A percentile compares a stretch with the other conserved stretches of the same genome.
Evolutionary conservation across 768 basidiomycete species (phyloP).

Genomic region (Boletus rufocinnamomeus): DNA sequence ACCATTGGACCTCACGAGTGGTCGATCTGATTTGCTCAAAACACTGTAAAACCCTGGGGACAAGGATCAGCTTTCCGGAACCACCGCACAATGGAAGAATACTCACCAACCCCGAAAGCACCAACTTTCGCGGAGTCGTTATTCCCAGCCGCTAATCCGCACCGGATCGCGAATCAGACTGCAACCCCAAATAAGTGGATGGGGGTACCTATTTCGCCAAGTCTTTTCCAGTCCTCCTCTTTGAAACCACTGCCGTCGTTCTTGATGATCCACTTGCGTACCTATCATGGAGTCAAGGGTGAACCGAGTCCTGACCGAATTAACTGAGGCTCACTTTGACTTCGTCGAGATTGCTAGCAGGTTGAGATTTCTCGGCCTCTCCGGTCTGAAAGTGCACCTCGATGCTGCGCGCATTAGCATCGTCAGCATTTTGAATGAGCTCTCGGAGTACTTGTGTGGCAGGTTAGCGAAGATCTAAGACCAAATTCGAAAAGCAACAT

Average conservation of each 20-base stretch:
- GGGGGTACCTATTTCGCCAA: neutral
- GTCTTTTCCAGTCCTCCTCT: slow-evolving; percentile 10
- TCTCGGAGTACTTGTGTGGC: slow-evolving; percentile 45
- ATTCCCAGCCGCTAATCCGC: neutral
- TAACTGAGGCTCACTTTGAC: neutral
- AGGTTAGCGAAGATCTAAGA: neutral
- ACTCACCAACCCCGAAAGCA: neutral
- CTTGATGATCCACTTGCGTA: too few species aligned
- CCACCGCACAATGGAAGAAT: neutral
- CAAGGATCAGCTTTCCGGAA: neutral
- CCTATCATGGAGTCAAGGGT: too few species aligned
- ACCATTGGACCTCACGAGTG: slow-evolving; percentile 14
- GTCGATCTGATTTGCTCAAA: slow-evolving; percentile 16
- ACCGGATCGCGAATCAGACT: neutral
- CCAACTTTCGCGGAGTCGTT: too few species aligned
- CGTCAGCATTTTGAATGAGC: slow-evolving; percentile 31
- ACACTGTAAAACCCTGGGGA: slow-evolving; percentile 16
- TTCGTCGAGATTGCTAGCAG: neutral
- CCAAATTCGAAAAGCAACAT: neutral
- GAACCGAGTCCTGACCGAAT: neutral
- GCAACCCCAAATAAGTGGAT: neutral
- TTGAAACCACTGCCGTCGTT: neutral
- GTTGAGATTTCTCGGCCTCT: neutral
- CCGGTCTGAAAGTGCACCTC: slow-evolving; percentile 40
- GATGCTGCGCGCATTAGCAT: slow-evolving; percentile 40